Percentiles rank a stretch among this genome's conserved stretches.
Conservation (phyloP, 495 filamentous ascomycete genomes). For the Penicillium nucicola region DNA sequence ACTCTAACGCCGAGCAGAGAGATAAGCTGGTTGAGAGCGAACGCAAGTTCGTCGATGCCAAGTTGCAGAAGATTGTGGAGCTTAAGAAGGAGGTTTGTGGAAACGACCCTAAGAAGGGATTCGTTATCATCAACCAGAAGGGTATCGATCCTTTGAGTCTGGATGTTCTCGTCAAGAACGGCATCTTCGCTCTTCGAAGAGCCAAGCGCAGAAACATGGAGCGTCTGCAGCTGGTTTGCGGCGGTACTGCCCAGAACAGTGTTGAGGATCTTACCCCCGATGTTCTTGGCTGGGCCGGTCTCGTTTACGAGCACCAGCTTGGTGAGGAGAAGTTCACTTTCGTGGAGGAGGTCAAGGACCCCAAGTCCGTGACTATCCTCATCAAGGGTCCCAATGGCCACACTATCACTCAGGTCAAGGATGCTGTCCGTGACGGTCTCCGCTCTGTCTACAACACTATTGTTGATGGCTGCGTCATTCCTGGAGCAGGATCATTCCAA, state of each 20-base stretch:
- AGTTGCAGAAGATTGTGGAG: constrained; percentile 96
- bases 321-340: constrained; percentile 99
- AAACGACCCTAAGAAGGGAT: constrained; percentile 88
- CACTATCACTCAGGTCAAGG: constrained; percentile 93
- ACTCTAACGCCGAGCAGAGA: constrained; percentile 91
- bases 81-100: constrained; percentile 98
- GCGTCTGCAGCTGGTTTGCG: constrained; percentile 89
- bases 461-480: constrained; percentile 90
- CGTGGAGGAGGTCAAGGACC: constrained; percentile 96
- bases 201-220: constrained; percentile 99
- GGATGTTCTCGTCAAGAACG: constrained; percentile 95
- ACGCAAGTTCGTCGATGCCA: constrained; percentile 91
- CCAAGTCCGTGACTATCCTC: constrained; percentile 96
- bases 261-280: constrained; percentile 90
- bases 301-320: constrained; percentile 95
- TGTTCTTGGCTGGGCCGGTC: constrained; percentile 91
- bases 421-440: constrained; percentile 95
- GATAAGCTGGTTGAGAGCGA: constrained; percentile 98
- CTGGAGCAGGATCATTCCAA: constrained; percentile 94
- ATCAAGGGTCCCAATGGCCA: constrained; percentile 98
- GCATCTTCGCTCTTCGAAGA: constrained; percentile 87
- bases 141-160: constrained; percentile 95
- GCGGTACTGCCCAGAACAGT: constrained; percentile 88
- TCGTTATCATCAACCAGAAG: constrained; percentile 99
- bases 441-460: constrained; percentile 98